These are phyloP conservation scores for Calocybe cyanea DNA, from an alignment of 768 basidiomycete genomes.

Conservation along the genomic window DNA sequence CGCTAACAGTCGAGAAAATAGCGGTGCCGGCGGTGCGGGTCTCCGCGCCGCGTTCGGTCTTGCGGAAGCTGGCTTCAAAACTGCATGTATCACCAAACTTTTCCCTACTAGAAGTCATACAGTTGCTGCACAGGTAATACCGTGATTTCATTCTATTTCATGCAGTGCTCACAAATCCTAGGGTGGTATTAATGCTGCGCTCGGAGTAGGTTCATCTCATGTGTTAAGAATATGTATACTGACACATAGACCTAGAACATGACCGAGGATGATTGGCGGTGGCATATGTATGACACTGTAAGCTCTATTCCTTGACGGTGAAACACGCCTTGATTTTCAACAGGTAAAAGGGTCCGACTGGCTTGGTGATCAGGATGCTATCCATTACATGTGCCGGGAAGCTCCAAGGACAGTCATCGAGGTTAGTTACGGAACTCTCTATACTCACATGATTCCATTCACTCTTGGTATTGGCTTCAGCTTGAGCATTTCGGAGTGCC, in stretches of 20 bases:
- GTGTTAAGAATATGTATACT: constrained; percentile 3
- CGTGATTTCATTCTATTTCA: background rate
- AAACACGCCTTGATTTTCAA: constrained; percentile 8
- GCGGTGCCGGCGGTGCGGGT: constrained; percentile 97
- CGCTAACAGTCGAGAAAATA: constrained; percentile 25
- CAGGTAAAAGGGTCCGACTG: constrained; percentile 99
- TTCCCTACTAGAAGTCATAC: constrained; percentile 99
- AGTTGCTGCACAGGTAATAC: constrained; percentile 86
- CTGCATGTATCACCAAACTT: constrained; percentile 98
- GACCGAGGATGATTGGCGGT: constrained; percentile 99
- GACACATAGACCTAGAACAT: constrained; percentile 70
- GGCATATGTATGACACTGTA: constrained; percentile 98
- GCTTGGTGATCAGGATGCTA: constrained; percentile 99
- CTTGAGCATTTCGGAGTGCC: constrained; percentile 98
- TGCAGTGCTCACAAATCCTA: constrained; percentile 26
- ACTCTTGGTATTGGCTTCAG: constrained; percentile 35
- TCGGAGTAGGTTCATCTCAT: constrained; percentile 59
- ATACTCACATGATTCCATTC: background rate
- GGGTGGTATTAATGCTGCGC: constrained; percentile 98
- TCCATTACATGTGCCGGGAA: constrained; percentile 99
- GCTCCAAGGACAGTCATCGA: constrained; percentile 93
- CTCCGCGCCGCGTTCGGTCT: constrained; percentile 97
- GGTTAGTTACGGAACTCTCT: constrained; percentile 36
- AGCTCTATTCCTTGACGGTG: constrained; percentile 22
- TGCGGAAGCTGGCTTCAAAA: constrained; percentile 97